These are phyloP conservation scores for Hansenula anomala DNA, from an alignment of 1,139 yeast genomes.

Conservation along the genomic window DNA sequence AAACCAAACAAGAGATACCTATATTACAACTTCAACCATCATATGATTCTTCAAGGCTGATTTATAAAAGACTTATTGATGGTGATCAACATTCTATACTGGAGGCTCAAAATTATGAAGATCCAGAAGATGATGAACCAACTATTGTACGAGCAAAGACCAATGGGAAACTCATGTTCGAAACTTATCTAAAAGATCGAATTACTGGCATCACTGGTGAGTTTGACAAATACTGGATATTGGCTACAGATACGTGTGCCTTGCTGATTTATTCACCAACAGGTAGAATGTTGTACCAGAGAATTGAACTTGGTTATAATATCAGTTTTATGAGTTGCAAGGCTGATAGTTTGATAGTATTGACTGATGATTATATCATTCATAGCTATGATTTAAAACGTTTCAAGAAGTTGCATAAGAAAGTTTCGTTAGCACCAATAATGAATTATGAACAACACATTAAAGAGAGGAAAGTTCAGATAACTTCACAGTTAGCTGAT, in stretches of 20 bases:
- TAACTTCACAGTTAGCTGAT: constrained; percentile 18
- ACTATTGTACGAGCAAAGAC: constrained; percentile 39
- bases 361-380: constrained; percentile 44
- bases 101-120: constrained; percentile 17
- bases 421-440: constrained; percentile 49
- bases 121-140: constrained; percentile 43
- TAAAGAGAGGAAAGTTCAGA: constrained; percentile 20
- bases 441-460: constrained; percentile 28
- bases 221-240: constrained; percentile 29
- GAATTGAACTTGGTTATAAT: constrained; percentile 53
- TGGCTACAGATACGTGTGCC: constrained; percentile 63
- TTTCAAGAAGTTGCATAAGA: constrained; percentile 31
- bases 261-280: constrained; percentile 54
- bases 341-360: constrained; percentile 40
- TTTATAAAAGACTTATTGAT: constrained; percentile 13
- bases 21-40: constrained; percentile 9
- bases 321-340: constrained; percentile 39
- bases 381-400: constrained; percentile 43
- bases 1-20: constrained; percentile 2
- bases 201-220: constrained; percentile 34
- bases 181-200: constrained; percentile 44
- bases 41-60: constrained; percentile 9
- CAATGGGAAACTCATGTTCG: constrained; percentile 38
- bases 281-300: constrained; percentile 47
- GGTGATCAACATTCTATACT: constrained; percentile 21